Evolutionary conservation across 371 early-diverging fungal genomes (phyloP), one percentile per base, ranked within the genome.

Genomic region (Mortierella sp.): DNA sequence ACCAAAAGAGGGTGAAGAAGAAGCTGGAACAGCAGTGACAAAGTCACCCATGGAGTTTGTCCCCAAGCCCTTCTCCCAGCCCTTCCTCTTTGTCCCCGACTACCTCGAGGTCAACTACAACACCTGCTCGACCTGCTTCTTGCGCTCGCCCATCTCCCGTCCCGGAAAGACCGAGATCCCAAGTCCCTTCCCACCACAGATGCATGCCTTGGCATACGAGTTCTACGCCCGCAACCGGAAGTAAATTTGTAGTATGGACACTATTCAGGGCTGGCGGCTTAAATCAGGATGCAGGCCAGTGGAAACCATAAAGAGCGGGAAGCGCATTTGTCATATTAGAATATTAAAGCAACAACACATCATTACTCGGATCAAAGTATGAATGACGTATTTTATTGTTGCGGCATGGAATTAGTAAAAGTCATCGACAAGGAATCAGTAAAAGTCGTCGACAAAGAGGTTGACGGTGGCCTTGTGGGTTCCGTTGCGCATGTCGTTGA

Each of bases 61-160:
- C 56, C 94, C 96, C 14, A 91, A 91, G 43, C 94, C 95, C 21
- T 98, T 91, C 89, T 95, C 96, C 88, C 97, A 96, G 82, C 98
- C 98, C n/a, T 98, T 95, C 92, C 92, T 98, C 93, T 99, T 98
- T 88, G 92, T 97, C 21, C 99, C 99, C 29, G 95, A 97, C 78
- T 99, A 99, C 88, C 95, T 98, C 56, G 98, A 99, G 91, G 98
- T 98, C 81, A 95, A 97, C 90, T 99, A 97, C 91, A 94, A 94
- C 84, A 97, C 96, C 16, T 97, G 97, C 92, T 95, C 96, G 48
- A 90, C 94, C 29, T 94, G 97, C 68, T 97, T 97, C 87, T 89
- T 99, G 75, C 94, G 98, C 75, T 88, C 94, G 49, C 98, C 99
- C 41, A 92, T 97, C 71, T 95, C 96, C 24, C 92, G 96, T 87